Conservation (phyloP, 2,329 filamentous ascomycete species). For the Ceratocystis albifundus region DNA sequence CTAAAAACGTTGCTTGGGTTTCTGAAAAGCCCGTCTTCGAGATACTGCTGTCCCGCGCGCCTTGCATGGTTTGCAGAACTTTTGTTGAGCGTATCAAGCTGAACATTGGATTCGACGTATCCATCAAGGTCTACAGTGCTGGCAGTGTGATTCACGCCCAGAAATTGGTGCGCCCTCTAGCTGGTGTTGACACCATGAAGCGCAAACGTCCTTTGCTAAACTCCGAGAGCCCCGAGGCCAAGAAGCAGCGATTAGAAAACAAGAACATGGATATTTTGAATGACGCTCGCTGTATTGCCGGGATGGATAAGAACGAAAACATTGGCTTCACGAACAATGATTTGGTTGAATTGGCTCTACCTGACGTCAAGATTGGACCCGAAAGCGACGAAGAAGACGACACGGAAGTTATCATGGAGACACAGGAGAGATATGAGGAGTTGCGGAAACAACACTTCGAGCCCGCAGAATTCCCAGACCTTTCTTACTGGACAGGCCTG, state of each 20-base stretch:
- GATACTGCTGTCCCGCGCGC: slow-evolving; percentile 18
- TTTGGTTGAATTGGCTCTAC: neutral
- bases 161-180: neutral
- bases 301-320: neutral
- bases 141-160: slow-evolving; percentile 7
- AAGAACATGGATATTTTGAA: neutral
- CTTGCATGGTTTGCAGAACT: slow-evolving; percentile 16
- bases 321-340: neutral
- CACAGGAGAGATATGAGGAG: neutral
- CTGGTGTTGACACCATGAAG: neutral
- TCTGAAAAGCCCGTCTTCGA: slow-evolving; percentile 15
- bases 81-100: slow-evolving; percentile 18
- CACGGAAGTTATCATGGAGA: neutral
- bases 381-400: neutral
- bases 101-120: slow-evolving; percentile 2
- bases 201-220: neutral
- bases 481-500: neutral
- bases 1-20: slow-evolving; percentile 3
- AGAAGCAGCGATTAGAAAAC: slow-evolving; percentile 1
- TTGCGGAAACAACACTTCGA: neutral
- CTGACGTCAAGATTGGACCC: neutral
- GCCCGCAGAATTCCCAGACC: neutral
- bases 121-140: slow-evolving; percentile 10
- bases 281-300: slow-evolving; percentile 6
- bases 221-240: neutral